Base-by-base conservation (phyloP, 2,329 filamentous ascomycete genomes). In the Penicillium sp. region DNA sequence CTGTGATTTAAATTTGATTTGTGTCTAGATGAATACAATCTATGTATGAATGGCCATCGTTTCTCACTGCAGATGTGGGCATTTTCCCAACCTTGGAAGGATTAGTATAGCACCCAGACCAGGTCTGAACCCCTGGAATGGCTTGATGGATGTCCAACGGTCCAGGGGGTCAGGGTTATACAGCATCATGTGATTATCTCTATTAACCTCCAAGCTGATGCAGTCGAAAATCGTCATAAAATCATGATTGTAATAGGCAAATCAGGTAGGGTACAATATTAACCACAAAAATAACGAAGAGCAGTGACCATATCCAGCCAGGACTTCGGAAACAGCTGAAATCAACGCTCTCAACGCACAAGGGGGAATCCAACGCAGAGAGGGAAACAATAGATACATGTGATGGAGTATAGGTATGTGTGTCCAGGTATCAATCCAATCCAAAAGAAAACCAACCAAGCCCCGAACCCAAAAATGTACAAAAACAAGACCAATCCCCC, bases 11-110 rank as follows among this genome's bases (percentile, higher is more conserved):
- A 62, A 55, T 63, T 58, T 40, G 49, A 49, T 58, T 49, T 58
- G 43, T 52, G 47, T 55, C 55, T 63, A 64, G 60, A 64, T 49
- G 52, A 61, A 61, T 56, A 46, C 60, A 61, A 43, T 56, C 36
- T 45, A 39, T 52, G 21, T 47, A 52, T 52, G 48, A 52, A 52
- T 49, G 49, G 43, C 49, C 42, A 36, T 36, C n/a, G 13, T 36
- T 4, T 36, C 13, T 34, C 5, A 7, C 14, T 47, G 2, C 18
- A 18, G 18, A 18, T 18, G 2, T 18, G 18, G 18, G 18, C 18
- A 18, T 18, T 18, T 2, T 18, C 18, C 18, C 18, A 18, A 18
- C 18, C 18, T 18, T 18, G 18, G 18, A 18, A 18, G 18, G 18
- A 2, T 18, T 18, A 18, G 18, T 2, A 18, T 18, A 18, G 18